Evolutionary conservation across 495 filamentous ascomycete species (phyloP), one percentile per base, ranked within the genome.

Genomic region (Penicillium crystallinum): DNA sequence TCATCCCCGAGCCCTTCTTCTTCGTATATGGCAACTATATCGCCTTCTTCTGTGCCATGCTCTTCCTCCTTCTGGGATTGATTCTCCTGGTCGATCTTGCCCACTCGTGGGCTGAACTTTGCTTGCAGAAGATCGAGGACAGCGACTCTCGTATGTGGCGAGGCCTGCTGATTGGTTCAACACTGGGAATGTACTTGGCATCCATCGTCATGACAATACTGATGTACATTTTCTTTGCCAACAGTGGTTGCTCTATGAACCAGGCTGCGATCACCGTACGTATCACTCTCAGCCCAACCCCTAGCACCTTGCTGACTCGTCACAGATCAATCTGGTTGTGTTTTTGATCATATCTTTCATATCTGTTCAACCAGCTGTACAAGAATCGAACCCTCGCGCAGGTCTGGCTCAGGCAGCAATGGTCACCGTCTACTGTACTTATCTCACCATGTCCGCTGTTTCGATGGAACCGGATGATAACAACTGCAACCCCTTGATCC

Each of bases 391-490:
- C 76, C 79, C 90, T 14, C 88, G 89, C 61, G 95, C 93, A 17
- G 93, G 93, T 40, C 78, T 98, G 55, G 92, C 93, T 10, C 95
- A 98, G 68, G 89, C 91, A 44, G 93, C 93, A 54, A 97, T 97
- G 86, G 93, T 98, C 29, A 89, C 92, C 1, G 80, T 95, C 49
- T 98, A 98, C 77, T 97, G 93, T 80, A 96, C 93, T 40, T 98
- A 98, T 65, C 82, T 98, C 39, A 98, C 93, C 60, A 89, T 98
- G 85, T 96, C 91, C 4, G 95, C 93, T 46, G 95, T 98, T 2
- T 92, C 88, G 49, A 97, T 98, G 93, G 92, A 98, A 61, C 93
- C 93, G 4, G 93, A 98, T 72, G 91, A 97, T 70, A 82, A 84
- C 50, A 80, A 88, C 44, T 98, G 93, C 81, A 98, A 98, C 73